Percentiles rank a stretch among this genome's conserved stretches.
Conservation (phyloP, 108 stramenopile genomes). For the Epipyxis sp. region DNA sequence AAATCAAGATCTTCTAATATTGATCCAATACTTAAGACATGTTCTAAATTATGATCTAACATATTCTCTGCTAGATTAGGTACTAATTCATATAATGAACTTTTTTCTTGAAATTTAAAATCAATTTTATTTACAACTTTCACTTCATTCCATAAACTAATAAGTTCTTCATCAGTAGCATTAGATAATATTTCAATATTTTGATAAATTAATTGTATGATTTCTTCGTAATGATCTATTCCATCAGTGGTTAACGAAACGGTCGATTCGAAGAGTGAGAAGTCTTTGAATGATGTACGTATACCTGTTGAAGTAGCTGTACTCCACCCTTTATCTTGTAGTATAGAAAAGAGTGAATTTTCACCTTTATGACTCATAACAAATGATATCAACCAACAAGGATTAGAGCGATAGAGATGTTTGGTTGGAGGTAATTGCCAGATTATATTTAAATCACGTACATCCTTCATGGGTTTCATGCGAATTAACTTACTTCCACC, state of each 20-base stretch:
- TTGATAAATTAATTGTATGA: not conserved
- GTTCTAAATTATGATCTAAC: not conserved
- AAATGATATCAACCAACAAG: not conserved
- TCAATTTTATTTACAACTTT: not conserved
- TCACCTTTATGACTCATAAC: not conserved
- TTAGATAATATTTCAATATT: not conserved
- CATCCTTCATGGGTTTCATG: not conserved
- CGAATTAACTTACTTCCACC: not conserved
- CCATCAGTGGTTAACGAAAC: not conserved
- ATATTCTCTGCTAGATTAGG: not conserved
- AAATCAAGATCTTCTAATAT: not conserved
- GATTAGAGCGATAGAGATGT: constrained; percentile 4
- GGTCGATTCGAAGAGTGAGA: not conserved
- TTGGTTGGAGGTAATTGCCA: not conserved
- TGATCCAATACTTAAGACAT: not conserved
- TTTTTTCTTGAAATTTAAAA: not conserved
- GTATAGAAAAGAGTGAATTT: not conserved
- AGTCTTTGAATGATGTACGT: not conserved
- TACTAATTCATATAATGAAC: not conserved
- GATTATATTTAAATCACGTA: not conserved
- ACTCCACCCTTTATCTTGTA: constrained; percentile 3
- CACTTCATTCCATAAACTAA: not conserved
- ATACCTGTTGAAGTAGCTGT: not conserved
- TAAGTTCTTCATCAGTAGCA: not conserved
- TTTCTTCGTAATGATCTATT: not conserved